Percentiles rank a stretch among this genome's conserved stretches.
Evolutionary conservation across 2,329 filamentous ascomycete genomes (phyloP).

Genomic region (Pseudocercospora cruenta): DNA sequence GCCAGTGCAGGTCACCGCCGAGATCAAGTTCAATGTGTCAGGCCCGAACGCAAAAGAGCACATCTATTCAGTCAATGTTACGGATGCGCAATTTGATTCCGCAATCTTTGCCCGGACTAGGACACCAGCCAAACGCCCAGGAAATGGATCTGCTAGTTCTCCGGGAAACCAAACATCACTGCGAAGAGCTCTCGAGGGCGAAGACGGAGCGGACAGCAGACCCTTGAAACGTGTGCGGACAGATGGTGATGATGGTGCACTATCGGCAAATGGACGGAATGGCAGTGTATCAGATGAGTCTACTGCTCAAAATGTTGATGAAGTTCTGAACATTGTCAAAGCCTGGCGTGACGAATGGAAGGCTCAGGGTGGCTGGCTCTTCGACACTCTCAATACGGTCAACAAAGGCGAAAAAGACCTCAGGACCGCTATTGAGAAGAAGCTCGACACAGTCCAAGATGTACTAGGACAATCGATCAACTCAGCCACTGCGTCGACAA

Average conservation of each 20-base stretch:
- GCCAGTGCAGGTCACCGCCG: constrained; percentile 27
- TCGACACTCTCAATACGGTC: constrained; percentile 30
- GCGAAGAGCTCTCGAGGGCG: background rate
- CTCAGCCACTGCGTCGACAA: constrained; percentile 29
- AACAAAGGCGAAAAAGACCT: constrained; percentile 22
- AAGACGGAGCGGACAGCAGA: constrained; percentile 15
- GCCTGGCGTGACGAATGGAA: constrained; percentile 35
- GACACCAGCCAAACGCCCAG: constrained; percentile 12
- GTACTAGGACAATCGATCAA: constrained; percentile 34
- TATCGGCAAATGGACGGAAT: constrained; percentile 1
- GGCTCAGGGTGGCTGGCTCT: constrained; percentile 37
- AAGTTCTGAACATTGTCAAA: constrained; percentile 21
- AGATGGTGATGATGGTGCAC: constrained; percentile 17
- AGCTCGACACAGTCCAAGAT: constrained; percentile 32
- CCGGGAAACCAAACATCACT: constrained; percentile 7
- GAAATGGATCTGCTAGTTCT: constrained; percentile 13
- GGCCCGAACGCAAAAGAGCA: constrained; percentile 26
- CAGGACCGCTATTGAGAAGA: constrained; percentile 20
- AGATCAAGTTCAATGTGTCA: constrained; percentile 30
- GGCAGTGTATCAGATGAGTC: constrained; percentile 23
- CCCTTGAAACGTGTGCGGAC: constrained; percentile 26
- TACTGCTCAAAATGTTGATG: constrained; percentile 19
- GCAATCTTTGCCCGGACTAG: constrained; percentile 22
- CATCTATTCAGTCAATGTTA: constrained; percentile 28
- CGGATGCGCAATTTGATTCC: constrained; percentile 24